phyloP scores from a whole-genome alignment of 306 rosid species.

The Acacia confusa region DNA sequence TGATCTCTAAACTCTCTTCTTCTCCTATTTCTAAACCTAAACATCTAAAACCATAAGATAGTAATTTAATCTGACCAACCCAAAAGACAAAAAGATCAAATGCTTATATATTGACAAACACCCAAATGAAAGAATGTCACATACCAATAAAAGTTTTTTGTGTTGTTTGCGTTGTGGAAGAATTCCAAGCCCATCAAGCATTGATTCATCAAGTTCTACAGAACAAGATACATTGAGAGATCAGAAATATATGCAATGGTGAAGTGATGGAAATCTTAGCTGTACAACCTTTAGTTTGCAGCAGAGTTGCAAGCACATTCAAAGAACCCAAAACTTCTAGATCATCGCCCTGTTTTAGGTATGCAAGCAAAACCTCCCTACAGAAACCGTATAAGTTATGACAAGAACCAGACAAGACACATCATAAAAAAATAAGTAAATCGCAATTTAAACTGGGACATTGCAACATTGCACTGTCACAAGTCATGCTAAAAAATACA shows the following conservation, averaged over 20 bases:
- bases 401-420: background rate
- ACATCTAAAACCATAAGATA: no score
- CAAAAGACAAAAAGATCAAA: conserved; percentile 26
- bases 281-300: conserved; percentile 88
- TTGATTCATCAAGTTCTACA: conserved; percentile 85
- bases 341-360: conserved; percentile 69
- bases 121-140: conserved; percentile 29
- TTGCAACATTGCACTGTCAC: conserved; percentile 12
- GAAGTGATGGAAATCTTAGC: conserved; percentile 28
- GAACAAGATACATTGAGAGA: conserved; percentile 34
- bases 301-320: conserved; percentile 68
- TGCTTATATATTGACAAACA: conserved; percentile 20
- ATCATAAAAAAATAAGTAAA: background rate
- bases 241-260: conserved; percentile 26
- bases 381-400: conserved; percentile 30
- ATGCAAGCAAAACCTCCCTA: conserved; percentile 80
- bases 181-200: conserved; percentile 90
- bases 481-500: conserved; percentile 7
- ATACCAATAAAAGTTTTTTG: conserved; percentile 85
- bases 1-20: no score
- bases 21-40: no score
- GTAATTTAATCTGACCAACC: conserved; percentile 11
- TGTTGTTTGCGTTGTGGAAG: conserved; percentile 96
- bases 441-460: conserved; percentile 13
- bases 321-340: conserved; percentile 76